Evolutionary conservation across 1,139 yeast genomes (phyloP).

Genomic region (Blastobotrys indianensis): DNA sequence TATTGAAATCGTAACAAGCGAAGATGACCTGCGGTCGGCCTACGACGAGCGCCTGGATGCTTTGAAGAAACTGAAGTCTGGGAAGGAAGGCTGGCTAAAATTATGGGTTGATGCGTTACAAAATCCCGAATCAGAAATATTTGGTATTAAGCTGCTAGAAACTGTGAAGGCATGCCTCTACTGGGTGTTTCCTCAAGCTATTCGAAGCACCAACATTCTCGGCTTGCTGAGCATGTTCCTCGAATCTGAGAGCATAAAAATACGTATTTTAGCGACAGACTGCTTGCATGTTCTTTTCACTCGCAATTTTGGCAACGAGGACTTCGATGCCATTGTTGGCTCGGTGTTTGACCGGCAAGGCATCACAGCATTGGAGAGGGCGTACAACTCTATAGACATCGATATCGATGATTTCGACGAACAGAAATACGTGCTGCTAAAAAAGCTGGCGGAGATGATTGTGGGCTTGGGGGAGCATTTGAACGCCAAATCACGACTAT

Average conservation of each 20-base stretch:
- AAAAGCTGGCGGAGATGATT: slow-evolving; percentile 89
- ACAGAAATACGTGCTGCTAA: slow-evolving; percentile 65
- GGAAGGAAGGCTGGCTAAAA: slow-evolving; percentile 79
- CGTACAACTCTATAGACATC: slow-evolving; percentile 56
- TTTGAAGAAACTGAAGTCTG: slow-evolving; percentile 38
- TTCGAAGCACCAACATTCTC: slow-evolving; percentile 62
- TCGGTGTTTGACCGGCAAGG: slow-evolving; percentile 71
- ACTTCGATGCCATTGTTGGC: slow-evolving; percentile 75
- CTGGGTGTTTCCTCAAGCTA: slow-evolving; percentile 79
- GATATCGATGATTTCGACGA: slow-evolving; percentile 81
- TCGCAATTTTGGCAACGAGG: slow-evolving; percentile 64
- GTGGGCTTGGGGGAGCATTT: slow-evolving; percentile 81
- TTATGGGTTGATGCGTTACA: slow-evolving; percentile 62
- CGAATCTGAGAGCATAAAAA: slow-evolving; percentile 50
- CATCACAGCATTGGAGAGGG: slow-evolving; percentile 56
- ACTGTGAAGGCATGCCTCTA: slow-evolving; percentile 85
- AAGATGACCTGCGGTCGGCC: slow-evolving; percentile 52
- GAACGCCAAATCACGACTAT: slow-evolving; percentile 37
- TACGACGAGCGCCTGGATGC: slow-evolving; percentile 62
- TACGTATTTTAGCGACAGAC: slow-evolving; percentile 82
- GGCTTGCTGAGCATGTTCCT: slow-evolving; percentile 61
- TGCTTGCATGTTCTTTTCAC: slow-evolving; percentile 86
- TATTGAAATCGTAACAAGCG: slow-evolving; percentile 75
- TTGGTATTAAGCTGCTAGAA: slow-evolving; percentile 66
- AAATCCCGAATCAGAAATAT: slow-evolving; percentile 23